These are phyloP conservation scores for Solanum paucissectum DNA, from an alignment of 257 asterid genomes.

Conservation along the genomic window DNA sequence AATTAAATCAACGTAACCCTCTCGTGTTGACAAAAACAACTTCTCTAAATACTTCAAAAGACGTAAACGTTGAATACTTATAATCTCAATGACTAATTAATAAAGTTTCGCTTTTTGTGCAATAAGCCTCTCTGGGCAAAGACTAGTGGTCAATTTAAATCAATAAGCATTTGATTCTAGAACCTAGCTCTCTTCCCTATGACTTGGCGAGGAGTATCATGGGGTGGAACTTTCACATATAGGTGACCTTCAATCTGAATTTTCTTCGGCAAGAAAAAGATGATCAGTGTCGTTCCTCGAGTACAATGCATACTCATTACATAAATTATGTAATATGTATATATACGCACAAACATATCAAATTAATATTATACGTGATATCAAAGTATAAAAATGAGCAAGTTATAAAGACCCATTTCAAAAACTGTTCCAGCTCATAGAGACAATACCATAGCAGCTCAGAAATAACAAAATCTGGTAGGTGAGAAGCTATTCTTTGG, in stretches of 20 bases:
- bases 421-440: background rate
- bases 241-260: background rate
- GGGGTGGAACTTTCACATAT: background rate
- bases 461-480: conserved; percentile 49
- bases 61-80: background rate
- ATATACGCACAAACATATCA: background rate
- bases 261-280: background rate
- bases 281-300: background rate
- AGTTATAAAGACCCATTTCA: background rate
- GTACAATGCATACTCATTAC: background rate
- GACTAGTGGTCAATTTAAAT: background rate
- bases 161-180: background rate
- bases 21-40: background rate
- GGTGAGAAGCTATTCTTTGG: conserved; percentile 33
- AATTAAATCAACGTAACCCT: background rate
- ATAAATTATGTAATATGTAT: background rate
- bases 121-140: background rate
- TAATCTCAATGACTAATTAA: background rate
- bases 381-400: conserved; percentile 2
- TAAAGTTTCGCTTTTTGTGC: background rate
- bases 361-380: background rate
- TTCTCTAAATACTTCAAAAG: background rate
- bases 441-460: conserved; percentile 67
- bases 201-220: background rate
- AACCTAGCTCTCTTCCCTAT: background rate